Base-by-base conservation (phyloP, 192 early-diverging fungal genomes). In the Entomortierella lignicola region DNA sequence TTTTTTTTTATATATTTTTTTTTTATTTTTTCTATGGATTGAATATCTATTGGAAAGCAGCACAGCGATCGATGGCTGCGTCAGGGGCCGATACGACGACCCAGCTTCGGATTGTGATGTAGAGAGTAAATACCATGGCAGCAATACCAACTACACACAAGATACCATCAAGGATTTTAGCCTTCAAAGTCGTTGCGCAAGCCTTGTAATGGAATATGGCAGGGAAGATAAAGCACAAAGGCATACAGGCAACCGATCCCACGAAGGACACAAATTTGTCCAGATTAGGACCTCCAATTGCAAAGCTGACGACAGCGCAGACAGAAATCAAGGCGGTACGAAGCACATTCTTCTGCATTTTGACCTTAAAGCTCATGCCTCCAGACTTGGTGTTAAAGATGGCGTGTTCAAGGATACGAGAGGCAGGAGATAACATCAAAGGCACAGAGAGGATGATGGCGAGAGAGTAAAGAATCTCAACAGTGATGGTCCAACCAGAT, bases 201-300 rank as follows among this genome's bases (percentile, higher is more conserved):
- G 75, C 85, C 55, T 82, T 84, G 53, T 84, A 85, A 63, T 94
- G 92, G 85, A 94, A 95, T 26, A 94, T 55, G 2, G 92, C 84
- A 2, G 94, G 92, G 72, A 92, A 94, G 23, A 93, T 84, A 48
- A 95, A 92, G 59, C 89, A 88, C 26, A 92, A 55, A 80, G 91
- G 89, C 82, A 92, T 80, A 82, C 92, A 92, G 1, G 92, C 90
- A 41, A 94, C 87, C 47, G 89, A 90, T 1, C 96, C 95, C 41
- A 97, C 89, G 25, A 97, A 85, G 10, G 87, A 87, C 84, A 85
- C 92, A 68, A 94, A 89, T 60, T 90, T 90, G 81, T 94, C 91
- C 48, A 94, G 77, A 63, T 87, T 88, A 18, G 83, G 82, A 32
- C 85, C 83, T 4, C 84, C 81, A 12, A 91, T 89, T 10, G 79